Percentiles rank a stretch among this genome's conserved stretches.
Evolutionary conservation across 257 asterid species (phyloP).

Genomic region (Solanum ahanhuiri): DNA sequence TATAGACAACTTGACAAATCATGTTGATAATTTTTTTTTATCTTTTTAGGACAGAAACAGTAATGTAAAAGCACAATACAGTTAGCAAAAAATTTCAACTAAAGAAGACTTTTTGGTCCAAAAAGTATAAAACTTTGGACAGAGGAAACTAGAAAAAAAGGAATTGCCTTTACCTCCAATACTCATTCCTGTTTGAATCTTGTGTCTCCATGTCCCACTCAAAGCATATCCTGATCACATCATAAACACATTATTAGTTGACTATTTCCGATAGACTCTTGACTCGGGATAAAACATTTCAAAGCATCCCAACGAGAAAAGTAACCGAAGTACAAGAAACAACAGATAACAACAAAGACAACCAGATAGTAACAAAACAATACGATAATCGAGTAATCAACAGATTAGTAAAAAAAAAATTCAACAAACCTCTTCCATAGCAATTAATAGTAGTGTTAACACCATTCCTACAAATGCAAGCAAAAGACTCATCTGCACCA

Average conservation of each 20-base stretch:
- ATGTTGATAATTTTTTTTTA: neutral
- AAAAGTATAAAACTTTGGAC: conserved; percentile 4
- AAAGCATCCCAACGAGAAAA: neutral
- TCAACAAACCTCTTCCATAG: conserved; percentile 48
- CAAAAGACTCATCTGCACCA: conserved; percentile 28
- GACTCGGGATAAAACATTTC: neutral
- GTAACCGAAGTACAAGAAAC: neutral
- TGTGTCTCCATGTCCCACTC: conserved; percentile 36
- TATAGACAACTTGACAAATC: neutral
- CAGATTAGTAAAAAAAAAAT: neutral
- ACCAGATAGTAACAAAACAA: neutral
- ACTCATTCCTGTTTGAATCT: conserved; percentile 33
- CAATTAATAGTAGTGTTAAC: conserved; percentile 47
- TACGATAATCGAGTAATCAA: neutral
- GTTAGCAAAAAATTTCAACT: neutral
- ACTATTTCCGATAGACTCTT: neutral
- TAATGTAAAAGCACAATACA: conserved; percentile 13
- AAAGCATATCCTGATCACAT: conserved; percentile 39
- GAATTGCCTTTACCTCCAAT: conserved; percentile 37
- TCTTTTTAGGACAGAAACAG: neutral
- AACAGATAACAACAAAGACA: neutral
- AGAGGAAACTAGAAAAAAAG: neutral
- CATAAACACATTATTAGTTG: conserved; percentile 6
- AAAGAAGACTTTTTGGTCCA: conserved; percentile 22
- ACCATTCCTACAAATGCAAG: conserved; percentile 55